Evolutionary conservation across 1,284 basidiomycete species (phyloP), one percentile per base, ranked within the genome.

Genomic region (Ustilago bromivora): DNA sequence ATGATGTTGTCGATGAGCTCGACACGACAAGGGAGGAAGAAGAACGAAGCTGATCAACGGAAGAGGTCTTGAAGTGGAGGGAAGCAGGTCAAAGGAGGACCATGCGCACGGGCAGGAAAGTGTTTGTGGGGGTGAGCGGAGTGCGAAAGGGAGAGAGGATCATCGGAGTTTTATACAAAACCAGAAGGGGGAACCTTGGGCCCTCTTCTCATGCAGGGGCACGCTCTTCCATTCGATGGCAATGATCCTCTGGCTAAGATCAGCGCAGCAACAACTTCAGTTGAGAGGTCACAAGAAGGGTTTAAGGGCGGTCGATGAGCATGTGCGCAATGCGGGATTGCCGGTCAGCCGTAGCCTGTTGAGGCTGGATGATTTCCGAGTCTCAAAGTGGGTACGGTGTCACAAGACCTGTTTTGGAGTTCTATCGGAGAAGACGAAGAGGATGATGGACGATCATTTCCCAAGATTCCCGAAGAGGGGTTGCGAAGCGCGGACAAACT

Each of bases 391-490:
- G 23, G 23, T 28, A 28, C 23, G 23, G 23, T 28, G 23, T 28
- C 23, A 28, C 23, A 28, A 28, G 23, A 28, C 23, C 23, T 28
- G 23, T 28, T 2, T 28, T 28, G 23, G 23, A 28, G 23, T 28
- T 28, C 23, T 28, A 28, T 28, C 23, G 23, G 23, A 28, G 23
- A 28, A 28, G 23, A 28, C 23, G 3, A 3, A 28, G 23, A 28
- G 23, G 23, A 28, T 28, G 23, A 28, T 28, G 23, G 23, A 28
- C 23, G 23, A 28, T n/a, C 7, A 23, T n/a, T 19, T 49, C 3
- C 15, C 41, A 56, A 68, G 66, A 68, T 68, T 68, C 6, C 66
- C 60, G 66, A 58, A 54, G 10, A 53, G n/a, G n/a, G 47, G 40
- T 17, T 38, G 35, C 49, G 31, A 8, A 36, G 34, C 49, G 31